phyloP scores from a whole-genome alignment of 257 asterid species.

The Prunella vulgaris region DNA sequence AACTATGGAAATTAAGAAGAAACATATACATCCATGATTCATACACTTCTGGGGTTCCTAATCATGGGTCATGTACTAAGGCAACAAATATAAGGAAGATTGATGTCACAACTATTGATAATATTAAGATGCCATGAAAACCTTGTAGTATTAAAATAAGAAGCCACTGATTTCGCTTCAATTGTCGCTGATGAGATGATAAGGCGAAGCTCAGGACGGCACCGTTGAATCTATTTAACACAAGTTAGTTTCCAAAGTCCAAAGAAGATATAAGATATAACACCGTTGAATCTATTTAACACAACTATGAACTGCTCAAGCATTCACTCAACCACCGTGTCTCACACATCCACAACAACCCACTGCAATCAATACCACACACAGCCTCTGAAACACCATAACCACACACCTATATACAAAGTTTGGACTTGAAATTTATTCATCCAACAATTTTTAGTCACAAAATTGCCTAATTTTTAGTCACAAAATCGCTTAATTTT shows the following conservation, averaged over 20 bases:
- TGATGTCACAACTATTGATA: not conserved
- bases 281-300: too few species aligned
- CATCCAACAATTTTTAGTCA: too few species aligned
- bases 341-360: too few species aligned
- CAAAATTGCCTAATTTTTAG: too few species aligned
- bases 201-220: constrained; percentile 84
- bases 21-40: not conserved
- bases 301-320: too few species aligned
- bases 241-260: constrained; percentile 18
- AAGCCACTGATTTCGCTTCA: constrained; percentile 90
- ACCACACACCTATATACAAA: too few species aligned
- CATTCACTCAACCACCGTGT: too few species aligned
- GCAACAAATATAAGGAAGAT: constrained; percentile 4
- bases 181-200: constrained; percentile 94
- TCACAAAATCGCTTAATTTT: too few species aligned
- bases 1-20: not conserved
- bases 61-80: constrained; percentile 6
- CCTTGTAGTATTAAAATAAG: constrained; percentile 77
- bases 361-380: too few species aligned
- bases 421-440: too few species aligned
- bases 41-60: not conserved
- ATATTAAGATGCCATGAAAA: constrained; percentile 26
- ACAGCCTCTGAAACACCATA: too few species aligned
- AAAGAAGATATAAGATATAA: not conserved
- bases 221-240: constrained; percentile 63